A percentile compares a stretch with the other conserved stretches of the same genome.
Evolutionary conservation across 2,329 filamentous ascomycete species (phyloP).

Genomic region (Cercospora sojina): DNA sequence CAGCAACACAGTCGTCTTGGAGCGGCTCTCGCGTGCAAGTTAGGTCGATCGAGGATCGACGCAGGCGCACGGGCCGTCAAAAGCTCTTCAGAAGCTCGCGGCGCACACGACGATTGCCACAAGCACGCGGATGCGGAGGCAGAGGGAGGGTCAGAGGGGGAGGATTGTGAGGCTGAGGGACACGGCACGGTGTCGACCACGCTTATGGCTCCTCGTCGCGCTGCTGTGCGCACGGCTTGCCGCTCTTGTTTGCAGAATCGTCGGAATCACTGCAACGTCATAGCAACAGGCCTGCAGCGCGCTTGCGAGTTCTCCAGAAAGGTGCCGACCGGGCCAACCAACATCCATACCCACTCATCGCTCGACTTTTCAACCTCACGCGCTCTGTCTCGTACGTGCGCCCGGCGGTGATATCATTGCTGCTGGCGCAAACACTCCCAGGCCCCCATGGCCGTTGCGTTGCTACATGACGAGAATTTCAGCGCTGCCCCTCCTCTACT

Average conservation of each 20-base stretch:
- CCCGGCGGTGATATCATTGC: neutral
- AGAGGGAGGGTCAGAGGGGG: neutral
- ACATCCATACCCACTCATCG: neutral
- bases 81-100: neutral
- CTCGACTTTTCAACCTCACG: neutral
- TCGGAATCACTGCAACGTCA: constrained; percentile 3
- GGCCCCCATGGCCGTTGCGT: neutral
- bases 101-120: neutral
- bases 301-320: constrained; percentile 5
- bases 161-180: neutral
- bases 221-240: neutral
- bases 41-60: constrained; percentile 1
- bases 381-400: neutral
- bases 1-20: neutral
- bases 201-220: neutral
- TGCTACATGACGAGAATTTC: neutral
- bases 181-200: neutral
- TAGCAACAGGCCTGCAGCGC: neutral
- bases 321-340: neutral
- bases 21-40: neutral
- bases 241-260: neutral
- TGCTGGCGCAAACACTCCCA: neutral
- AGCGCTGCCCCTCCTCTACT: neutral
- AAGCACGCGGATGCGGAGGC: neutral
- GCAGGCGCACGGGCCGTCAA: constrained; percentile 3